Evolutionary conservation across 2,329 filamentous ascomycete genomes (phyloP), one percentile per base, ranked within the genome.

Genomic region (Botryotinia narcissicola): DNA sequence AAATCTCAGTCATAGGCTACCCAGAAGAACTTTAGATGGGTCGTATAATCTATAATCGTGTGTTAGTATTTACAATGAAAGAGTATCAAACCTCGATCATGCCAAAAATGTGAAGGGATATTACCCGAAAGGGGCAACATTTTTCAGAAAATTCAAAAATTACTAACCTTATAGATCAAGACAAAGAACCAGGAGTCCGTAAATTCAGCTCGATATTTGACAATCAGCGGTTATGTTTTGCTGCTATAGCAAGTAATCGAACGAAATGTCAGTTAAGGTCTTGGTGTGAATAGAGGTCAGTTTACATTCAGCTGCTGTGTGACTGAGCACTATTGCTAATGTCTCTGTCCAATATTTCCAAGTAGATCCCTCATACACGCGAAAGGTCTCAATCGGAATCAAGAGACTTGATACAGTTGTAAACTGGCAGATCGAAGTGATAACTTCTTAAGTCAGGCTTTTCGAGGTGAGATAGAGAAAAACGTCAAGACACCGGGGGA

Each of bases 401-500:
- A 8, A 37, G 32, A n/a, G 29, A 48, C 29, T 16, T 35, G 10
- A 6, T 12, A 12, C 10, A 7, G 14, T 40, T 37, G 32, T 29
- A 12, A 37, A 29, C 4, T 18, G 44, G 14, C 8, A 66, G 63
- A 32, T 9, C 3, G 16, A 22, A 22, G 22, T 25, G 1, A 51
- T 0, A 51, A 29, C 6, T 25, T n/a, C 25, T 6, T 3, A 37
- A 32, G 12, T 7, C 8, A 5, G 8, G 18, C 6, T 37, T 37
- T 14, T 67, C 22, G 32, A 25, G 14, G 1, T 18, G 7, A 25
- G 18, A 4, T 16, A 9, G 44, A 10, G 10, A n/a, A 25, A 12
- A 14, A 44, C 0, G 18, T 29, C 1, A 6, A 7, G 5, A n/a
- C 1, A n/a, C 12, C 12, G 9, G 9, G 2, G 7, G 3, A 46